Evolutionary conservation across 208 protist genomes (phyloP).

Genomic region (Angomonas deanei): DNA sequence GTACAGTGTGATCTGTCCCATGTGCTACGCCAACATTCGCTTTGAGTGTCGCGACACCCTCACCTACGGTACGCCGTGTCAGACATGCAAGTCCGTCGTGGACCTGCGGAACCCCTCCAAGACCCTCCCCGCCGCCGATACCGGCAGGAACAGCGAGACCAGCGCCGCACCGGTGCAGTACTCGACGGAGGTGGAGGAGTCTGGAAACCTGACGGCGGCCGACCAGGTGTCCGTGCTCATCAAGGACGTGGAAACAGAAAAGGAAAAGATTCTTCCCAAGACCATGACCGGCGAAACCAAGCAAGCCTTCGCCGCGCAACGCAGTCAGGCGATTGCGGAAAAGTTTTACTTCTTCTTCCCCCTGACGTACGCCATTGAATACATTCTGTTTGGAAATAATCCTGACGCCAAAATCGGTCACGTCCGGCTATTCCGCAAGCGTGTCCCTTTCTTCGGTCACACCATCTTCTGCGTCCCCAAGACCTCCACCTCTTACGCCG

Average conservation of each 20-base stretch:
- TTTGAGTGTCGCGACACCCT: slow-evolving; percentile 47
- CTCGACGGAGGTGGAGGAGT: slow-evolving; percentile 54
- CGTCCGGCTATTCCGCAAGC: slow-evolving; percentile 72
- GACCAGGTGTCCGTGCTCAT: slow-evolving; percentile 51
- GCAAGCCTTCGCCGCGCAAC: slow-evolving; percentile 62
- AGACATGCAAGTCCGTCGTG: slow-evolving; percentile 49
- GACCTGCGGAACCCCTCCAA: slow-evolving; percentile 59
- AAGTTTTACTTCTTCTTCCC: slow-evolving; percentile 67
- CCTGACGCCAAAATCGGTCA: slow-evolving; percentile 60
- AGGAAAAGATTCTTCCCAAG: slow-evolving; percentile 47
- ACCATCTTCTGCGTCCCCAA: slow-evolving; percentile 57
- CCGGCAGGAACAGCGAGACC: slow-evolving; percentile 4
- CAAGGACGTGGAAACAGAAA: slow-evolving; percentile 34
- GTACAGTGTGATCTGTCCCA: neutral
- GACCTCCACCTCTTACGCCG: slow-evolving; percentile 68
- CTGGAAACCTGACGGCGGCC: slow-evolving; percentile 36
- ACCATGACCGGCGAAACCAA: slow-evolving; percentile 55
- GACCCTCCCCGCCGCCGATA: slow-evolving; percentile 38
- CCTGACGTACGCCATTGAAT: slow-evolving; percentile 64
- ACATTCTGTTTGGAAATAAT: slow-evolving; percentile 61
- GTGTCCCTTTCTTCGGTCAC: slow-evolving; percentile 51
- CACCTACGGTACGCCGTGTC: slow-evolving; percentile 58
- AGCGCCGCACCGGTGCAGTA: slow-evolving; percentile 26
- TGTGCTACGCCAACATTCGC: slow-evolving; percentile 14
- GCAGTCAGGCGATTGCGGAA: slow-evolving; percentile 47